Base-by-base conservation (phyloP, 257 asterid species). In the Scutellaria baicalensis region DNA sequence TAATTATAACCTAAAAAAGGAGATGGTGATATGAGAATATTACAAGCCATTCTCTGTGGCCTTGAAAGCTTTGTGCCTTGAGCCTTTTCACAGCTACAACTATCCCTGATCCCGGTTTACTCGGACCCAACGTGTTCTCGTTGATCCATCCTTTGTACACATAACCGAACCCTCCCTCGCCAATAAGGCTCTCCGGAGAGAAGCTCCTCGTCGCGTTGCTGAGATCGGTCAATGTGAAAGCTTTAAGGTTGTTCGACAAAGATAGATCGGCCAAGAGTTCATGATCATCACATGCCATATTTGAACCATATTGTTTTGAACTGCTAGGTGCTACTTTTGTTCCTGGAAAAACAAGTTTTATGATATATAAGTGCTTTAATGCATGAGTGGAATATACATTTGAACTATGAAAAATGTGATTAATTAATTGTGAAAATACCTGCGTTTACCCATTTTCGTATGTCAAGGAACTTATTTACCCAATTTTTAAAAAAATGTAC, bases 11-110 rank as follows among this genome's bases (percentile, higher is more conserved):
- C 49, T 8, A 13, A 8, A 10, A 43, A 43, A 43, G 44, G 44
- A 27, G 33, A 27, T 27, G 33, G 4, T 27, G 33, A 27, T 27
- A 27, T 27, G 33, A 27, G 18, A 23, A 75, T 38, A 59, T 48
- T 81, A 89, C 96, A 73, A 86, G 96, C 95, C 96, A 89, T 81
- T 89, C 95, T 43, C 86, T 74, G 83, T 87, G 94, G 17, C 96
- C 96, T 69, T 87, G 95, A 69, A 72, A 82, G 76, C 92, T 79
- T 60, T 84, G 89, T 11, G 82, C 60, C 72, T 84, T 87, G 0
- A 84, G 88, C 64, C 74, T 85, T 69, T 89, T 89, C 5, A 89
- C 95, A 31, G 96, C 96, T 12, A 89, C 95, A 7, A 87, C 86
- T 42, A 76, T 85, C 31, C 95, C 96, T 1, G 78, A 73, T 18